Base-by-base conservation (phyloP, 495 filamentous ascomycete genomes). In the Astrothelium subdiscretum region DNA sequence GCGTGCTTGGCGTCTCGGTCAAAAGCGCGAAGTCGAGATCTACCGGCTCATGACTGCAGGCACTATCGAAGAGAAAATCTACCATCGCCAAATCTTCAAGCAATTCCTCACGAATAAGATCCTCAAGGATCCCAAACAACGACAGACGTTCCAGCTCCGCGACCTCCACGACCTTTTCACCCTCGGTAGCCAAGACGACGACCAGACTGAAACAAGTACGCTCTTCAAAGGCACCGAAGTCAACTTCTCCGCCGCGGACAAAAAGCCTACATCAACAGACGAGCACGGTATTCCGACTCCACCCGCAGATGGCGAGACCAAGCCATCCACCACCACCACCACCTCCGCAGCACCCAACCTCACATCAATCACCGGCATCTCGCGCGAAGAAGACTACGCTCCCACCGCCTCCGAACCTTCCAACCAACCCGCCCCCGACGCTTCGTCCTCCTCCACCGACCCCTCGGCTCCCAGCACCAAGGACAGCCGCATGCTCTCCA, bases 1-100 rank as follows among this genome's bases (percentile, higher is more conserved):
- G 74, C 83, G 94, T 61, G 92, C 94, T 26, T 97, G 94, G 94
- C 83, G 94, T 43, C 79, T 98, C 12, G 94, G 94, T 2, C 94
- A 98, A 74, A 97, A 92, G 70, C 85, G 86, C 57, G 89, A 95
- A 52, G 94, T 98, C 22, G 91, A 87, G 0, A 91, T 98, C 32
- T 98, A 94, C 72, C 87, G 94, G 27, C 78, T 98, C 42, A 91
- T 98, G 88, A 94, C 90, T n/a, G 89, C 90, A 1, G 92, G 92
- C 18, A 97, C 94, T 0, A 97, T 98, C 32, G 94, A 98, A 69
- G 94, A 98, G 74, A 97, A 97, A 79, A 97, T 98, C 43, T 97
- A 97, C 62, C 94, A 97, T 71, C 87, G 94, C 4, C 94, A 98
- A 72, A 90, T 98, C 58, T 97, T 91, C 76, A 98, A 98, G 73